Conservation (phyloP, 2,329 filamentous ascomycete species). For the Colletotrichum chlorophyti region DNA sequence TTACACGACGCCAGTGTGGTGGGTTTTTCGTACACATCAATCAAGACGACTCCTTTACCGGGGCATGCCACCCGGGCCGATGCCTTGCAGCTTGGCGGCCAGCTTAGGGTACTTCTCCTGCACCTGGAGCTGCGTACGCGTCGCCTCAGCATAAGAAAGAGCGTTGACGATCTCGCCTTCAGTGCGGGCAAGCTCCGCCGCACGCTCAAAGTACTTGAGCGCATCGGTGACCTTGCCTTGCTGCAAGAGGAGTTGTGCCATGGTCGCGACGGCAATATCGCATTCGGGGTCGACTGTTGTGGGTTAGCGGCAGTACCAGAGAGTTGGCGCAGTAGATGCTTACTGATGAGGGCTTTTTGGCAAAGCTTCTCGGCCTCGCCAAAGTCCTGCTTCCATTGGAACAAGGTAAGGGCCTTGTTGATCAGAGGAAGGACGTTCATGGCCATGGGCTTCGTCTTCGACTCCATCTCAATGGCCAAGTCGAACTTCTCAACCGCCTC, state of each 20-base stretch:
- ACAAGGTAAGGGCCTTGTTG: conserved; percentile 96
- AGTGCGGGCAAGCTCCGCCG: conserved; percentile 91
- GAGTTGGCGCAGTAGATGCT: conserved; percentile 45
- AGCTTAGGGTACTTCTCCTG: conserved; percentile 87
- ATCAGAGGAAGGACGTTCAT: conserved; percentile 98
- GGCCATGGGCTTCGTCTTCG: conserved; percentile 87
- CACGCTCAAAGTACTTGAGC: conserved; percentile 95
- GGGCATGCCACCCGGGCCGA: conserved; percentile 40
- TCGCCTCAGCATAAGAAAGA: conserved; percentile 95
- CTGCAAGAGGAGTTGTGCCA: conserved; percentile 96
- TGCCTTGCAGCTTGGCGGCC: conserved; percentile 72
- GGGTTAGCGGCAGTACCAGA: conserved; percentile 39
- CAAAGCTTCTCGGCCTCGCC: conserved; percentile 93
- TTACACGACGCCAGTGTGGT: conserved; percentile 19
- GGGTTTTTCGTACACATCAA: conserved; percentile 7
- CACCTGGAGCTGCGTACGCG: conserved; percentile 91
- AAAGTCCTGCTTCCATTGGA: conserved; percentile 99
- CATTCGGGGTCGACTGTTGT: conserved; percentile 90
- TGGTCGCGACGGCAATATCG: conserved; percentile 97
- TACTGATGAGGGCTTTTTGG: conserved; percentile 96
- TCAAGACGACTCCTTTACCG: conserved; percentile 20
- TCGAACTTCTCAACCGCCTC: conserved; percentile 99
- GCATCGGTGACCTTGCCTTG: conserved; percentile 97
- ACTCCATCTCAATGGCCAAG: conserved; percentile 98
- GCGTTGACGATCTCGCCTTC: conserved; percentile 97